Percentiles rank a stretch among this genome's conserved stretches.
Conservation (phyloP, 2,329 filamentous ascomycete species). For the Penicillium sp. region DNA sequence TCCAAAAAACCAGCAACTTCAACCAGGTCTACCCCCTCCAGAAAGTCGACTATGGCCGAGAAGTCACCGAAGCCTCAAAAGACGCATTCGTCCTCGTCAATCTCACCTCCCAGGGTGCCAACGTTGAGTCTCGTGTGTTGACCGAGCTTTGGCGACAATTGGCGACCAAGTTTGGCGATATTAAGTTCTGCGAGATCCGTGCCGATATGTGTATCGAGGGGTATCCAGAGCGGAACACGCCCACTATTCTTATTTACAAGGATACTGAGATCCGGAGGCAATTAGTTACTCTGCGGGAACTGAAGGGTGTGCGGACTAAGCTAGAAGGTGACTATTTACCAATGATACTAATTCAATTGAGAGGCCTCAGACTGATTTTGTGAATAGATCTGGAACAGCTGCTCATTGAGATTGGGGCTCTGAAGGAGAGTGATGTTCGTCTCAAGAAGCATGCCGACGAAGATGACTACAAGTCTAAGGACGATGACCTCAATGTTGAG, state of each 20-base stretch:
- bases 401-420: conserved; percentile 76
- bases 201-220: conserved; percentile 92
- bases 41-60: conserved; percentile 87
- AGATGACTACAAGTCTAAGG: conserved; percentile 53
- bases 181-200: conserved; percentile 97
- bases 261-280: conserved; percentile 91
- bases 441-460: conserved; percentile 61
- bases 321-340: conserved; percentile 52
- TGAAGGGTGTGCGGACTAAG: conserved; percentile 70
- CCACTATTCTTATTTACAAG: conserved; percentile 88
- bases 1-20: conserved; percentile 76
- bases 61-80: conserved; percentile 87
- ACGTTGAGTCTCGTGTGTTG: conserved; percentile 80
- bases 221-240: conserved; percentile 92
- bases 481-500: conserved; percentile 48
- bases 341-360: neutral
- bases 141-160: conserved; percentile 83
- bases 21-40: conserved; percentile 91
- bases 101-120: conserved; percentile 74
- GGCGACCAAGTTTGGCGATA: conserved; percentile 80
- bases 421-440: conserved; percentile 75
- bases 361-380: neutral
- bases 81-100: conserved; percentile 71
- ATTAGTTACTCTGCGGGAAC: conserved; percentile 79
- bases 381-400: conserved; percentile 70